Conservation (phyloP, 306 rosid genomes). For the Pterocarpus santalinus region DNA sequence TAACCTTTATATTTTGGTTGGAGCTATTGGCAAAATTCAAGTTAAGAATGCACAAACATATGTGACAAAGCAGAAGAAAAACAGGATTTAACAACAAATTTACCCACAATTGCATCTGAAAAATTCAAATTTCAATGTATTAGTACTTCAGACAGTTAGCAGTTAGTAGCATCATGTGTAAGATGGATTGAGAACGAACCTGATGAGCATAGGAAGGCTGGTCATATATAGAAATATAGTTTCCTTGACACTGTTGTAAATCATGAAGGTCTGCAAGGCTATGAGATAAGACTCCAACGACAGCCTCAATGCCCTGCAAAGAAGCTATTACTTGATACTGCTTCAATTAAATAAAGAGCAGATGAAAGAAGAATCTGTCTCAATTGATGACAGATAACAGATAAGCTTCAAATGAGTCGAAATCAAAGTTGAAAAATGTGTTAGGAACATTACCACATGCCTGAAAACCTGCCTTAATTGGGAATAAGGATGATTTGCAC, state of each 20-base stretch:
- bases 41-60: too few species aligned
- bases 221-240: conserved; percentile 91
- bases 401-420: conserved; percentile 2
- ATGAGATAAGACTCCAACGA: conserved; percentile 92
- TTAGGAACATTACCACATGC: conserved; percentile 84
- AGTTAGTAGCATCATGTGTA: not conserved
- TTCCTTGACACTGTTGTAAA: conserved; percentile 69
- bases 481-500: conserved; percentile 98
- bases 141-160: too few species aligned
- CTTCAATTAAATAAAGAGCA: conserved; percentile 13
- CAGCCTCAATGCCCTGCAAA: conserved; percentile 80
- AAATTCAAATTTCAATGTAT: too few species aligned
- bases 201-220: conserved; percentile 76
- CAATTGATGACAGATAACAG: not conserved
- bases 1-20: too few species aligned
- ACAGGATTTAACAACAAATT: too few species aligned
- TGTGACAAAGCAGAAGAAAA: too few species aligned
- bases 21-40: too few species aligned
- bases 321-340: conserved; percentile 32
- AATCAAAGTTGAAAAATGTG: not conserved
- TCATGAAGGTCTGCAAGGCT: conserved; percentile 90
- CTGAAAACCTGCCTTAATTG: conserved; percentile 95
- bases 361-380: not conserved
- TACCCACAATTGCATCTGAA: too few species aligned
- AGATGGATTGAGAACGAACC: conserved; percentile 53